Conservation (phyloP, 2,329 filamentous ascomycete species). For the Talaromyces sp. region DNA sequence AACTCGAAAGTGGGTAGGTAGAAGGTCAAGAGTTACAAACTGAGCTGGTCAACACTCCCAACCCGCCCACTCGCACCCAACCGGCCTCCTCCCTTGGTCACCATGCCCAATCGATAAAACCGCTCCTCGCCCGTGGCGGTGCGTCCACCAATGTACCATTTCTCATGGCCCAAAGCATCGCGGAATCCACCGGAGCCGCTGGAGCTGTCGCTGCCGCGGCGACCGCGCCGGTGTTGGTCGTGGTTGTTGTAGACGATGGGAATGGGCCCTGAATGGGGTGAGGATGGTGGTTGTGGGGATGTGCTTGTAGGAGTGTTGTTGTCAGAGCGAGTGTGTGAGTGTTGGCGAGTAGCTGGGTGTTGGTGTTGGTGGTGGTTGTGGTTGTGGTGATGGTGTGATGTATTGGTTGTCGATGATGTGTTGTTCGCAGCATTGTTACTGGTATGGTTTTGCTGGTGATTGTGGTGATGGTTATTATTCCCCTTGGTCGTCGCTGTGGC, state of each 20-base stretch:
- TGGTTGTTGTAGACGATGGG: conserved; percentile 34
- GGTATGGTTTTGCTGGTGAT: conserved; percentile 6
- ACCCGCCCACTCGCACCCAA: conserved; percentile 39
- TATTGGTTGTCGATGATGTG: conserved; percentile 15
- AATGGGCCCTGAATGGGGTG: conserved; percentile 26
- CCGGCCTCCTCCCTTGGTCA: conserved; percentile 40
- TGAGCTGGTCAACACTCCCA: conserved; percentile 47
- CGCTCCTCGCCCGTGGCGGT: conserved; percentile 45
- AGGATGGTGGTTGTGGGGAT: conserved; percentile 4
- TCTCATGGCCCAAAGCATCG: conserved; percentile 44
- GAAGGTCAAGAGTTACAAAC: conserved; percentile 32
- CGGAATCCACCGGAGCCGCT: conserved; percentile 45
- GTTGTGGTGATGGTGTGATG: conserved; percentile 12
- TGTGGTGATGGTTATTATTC: conserved; percentile 6
- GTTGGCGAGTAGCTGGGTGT: conserved; percentile 24
- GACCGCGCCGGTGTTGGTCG: conserved; percentile 29
- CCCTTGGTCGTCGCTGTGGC: conserved; percentile 36
- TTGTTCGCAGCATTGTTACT: conserved; percentile 12
- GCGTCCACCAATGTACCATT: conserved; percentile 49
- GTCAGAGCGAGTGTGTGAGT: background rate
- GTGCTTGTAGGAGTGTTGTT: conserved; percentile 12
- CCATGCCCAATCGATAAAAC: conserved; percentile 46
- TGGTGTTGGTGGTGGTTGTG: conserved; percentile 17
- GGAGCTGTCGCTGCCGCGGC: conserved; percentile 45
- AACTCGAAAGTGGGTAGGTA: background rate